phyloP scores from a whole-genome alignment of 164 flowering plant genomes.

The Sedum album region DNA sequence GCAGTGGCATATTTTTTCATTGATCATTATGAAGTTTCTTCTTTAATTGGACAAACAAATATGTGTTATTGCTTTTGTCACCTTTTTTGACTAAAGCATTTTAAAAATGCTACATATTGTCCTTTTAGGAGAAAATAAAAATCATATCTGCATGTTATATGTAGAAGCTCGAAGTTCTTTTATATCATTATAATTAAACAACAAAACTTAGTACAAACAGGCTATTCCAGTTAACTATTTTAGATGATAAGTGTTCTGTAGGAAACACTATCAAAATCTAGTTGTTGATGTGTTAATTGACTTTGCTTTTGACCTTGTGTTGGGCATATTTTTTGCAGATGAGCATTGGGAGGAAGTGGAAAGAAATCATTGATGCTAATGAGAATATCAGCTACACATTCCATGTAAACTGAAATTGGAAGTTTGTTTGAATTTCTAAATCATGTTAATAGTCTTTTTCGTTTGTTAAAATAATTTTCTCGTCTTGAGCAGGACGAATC shows the following conservation, averaged over 20 bases:
- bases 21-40: not conserved
- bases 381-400: slow-evolving; percentile 68
- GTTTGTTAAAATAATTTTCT: not conserved
- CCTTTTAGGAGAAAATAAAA: no score
- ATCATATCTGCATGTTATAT: no score
- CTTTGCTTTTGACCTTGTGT: no score
- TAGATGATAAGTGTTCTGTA: no score
- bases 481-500: not conserved
- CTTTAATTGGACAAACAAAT: not conserved
- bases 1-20: not conserved
- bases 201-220: not conserved
- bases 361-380: slow-evolving; percentile 62
- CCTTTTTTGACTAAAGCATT: not conserved
- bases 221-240: no score
- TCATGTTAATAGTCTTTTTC: not conserved
- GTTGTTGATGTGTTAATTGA: no score
- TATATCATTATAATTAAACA: no score
- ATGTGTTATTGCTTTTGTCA: no score
- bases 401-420: slow-evolving; percentile 37
- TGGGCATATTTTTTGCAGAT: slow-evolving; percentile 30
- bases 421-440: not conserved
- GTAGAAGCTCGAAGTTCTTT: no score
- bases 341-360: slow-evolving; percentile 92
- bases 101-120: not conserved
- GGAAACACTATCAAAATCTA: no score